Evolutionary conservation across 23 red algal species (phyloP), one percentile per base, ranked within the genome.

Genomic region (Gracilaria domingensis): DNA sequence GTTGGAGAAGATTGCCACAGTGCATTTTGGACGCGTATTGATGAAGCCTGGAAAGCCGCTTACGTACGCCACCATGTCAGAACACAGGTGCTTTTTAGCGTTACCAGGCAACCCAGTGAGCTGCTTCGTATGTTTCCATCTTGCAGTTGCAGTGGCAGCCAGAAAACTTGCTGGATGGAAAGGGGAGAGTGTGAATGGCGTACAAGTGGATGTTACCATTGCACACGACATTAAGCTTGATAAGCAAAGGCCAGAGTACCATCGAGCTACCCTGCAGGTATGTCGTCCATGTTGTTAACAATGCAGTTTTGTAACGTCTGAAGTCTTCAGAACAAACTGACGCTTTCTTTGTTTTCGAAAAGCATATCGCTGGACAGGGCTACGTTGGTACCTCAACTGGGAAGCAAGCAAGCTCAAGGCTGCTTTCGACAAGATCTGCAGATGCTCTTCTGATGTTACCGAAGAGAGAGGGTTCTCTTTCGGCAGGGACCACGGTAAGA

Each of bases 1-100:
- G 16, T 76, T 98, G 56, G 93, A 80, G 36, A 38, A 80, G 29
- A 76, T 85, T 33, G 96, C 90, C n/a, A 81, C 66, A 13, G 83
- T 98, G 0, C 93, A 93, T 89, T 98, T 95, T 73, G 96, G 96
- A 25, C 88, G 96, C 28, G 79, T 98, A 47, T 33, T 71, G 29
- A 98, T 98, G 93, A 98, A 98, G 40, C 96, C 96, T 16, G 96
- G 96, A 26, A 98, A 98, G 76, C 96, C 96, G 37, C 86, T 98
- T 23, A 95, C 96, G 21, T 98, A 95, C 83, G 92, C 92, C 21
- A 98, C 93, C 0, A 26, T 84, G 67, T 72, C 66, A 21, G 49
- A 44, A 33, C 34, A 82, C 21, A 59, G 54, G 32, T 86, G 79
- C 60, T 87, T 92, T 50, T 11, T 97, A 34, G 88, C 75, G 30